Percentiles rank a stretch among this genome's conserved stretches.
Conservation (phyloP, 345 rosid species). For the Eucalyptus lansdowneana region DNA sequence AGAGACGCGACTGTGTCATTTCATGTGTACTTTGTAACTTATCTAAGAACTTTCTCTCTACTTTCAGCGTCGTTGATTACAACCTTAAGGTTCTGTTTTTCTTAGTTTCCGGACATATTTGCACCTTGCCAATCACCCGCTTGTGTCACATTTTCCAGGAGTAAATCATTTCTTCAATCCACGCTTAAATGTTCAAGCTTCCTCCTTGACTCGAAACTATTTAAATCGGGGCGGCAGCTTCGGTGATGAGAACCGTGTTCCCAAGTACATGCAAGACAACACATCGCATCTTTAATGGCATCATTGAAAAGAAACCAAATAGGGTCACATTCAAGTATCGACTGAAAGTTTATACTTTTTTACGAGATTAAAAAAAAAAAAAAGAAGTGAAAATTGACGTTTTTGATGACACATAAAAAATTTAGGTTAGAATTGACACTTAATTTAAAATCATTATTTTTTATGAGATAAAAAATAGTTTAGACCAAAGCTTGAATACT, state of each 20-base stretch:
- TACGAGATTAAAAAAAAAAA: not conserved
- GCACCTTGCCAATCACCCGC: not conserved
- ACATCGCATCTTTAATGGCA: not conserved
- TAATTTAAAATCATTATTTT: not conserved
- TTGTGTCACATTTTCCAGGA: not conserved
- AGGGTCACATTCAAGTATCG: rapidly evolving
- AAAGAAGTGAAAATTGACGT: not conserved
- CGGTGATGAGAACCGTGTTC: rapidly evolving
- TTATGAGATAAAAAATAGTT: not conserved
- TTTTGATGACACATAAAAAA: not conserved
- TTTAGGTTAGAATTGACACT: not conserved
- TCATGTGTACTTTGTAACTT: not conserved
- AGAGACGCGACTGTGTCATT: not conserved
- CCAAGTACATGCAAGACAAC: not conserved
- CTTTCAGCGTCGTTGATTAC: not conserved
- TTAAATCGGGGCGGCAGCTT: not conserved
- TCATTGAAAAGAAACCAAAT: not conserved
- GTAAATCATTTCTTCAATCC: not conserved
- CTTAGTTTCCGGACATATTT: not conserved
- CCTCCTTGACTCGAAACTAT: not conserved
- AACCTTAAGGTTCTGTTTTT: not conserved
- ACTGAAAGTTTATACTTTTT: not conserved
- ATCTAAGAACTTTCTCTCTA: not conserved
- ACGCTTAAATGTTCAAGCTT: not conserved
- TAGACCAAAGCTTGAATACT: not conserved